A percentile compares a stretch with the other conserved stretches of the same genome.
phyloP scores from a whole-genome alignment of 768 basidiomycete genomes.

The Mycena haematopus region DNA sequence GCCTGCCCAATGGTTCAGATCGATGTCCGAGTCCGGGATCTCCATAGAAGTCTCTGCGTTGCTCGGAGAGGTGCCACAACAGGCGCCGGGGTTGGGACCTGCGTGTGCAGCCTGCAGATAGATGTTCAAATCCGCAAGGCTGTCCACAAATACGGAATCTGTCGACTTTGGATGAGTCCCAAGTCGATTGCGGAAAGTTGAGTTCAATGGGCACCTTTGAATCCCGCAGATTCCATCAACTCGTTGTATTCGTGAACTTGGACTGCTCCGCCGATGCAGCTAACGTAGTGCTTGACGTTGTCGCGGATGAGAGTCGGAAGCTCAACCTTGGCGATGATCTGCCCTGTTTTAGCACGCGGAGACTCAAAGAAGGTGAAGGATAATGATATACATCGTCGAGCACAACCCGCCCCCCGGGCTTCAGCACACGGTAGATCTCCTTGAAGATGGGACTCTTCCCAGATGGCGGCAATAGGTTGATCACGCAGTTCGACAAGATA shows the following conservation, averaged over 20 bases:
- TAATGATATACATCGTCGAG: conserved; percentile 50
- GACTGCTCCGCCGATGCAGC: conserved; percentile 57
- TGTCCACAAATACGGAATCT: conserved; percentile 52
- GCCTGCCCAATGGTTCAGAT: conserved; percentile 55
- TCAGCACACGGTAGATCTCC: conserved; percentile 57
- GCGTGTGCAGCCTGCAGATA: conserved; percentile 35
- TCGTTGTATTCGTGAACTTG: conserved; percentile 43
- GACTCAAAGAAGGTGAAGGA: conserved; percentile 19
- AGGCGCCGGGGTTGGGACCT: background rate
- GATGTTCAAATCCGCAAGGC: conserved; percentile 47
- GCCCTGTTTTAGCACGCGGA: background rate
- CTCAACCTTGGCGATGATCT: conserved; percentile 56
- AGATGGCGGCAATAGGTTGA: conserved; percentile 53
- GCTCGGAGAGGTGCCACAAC: conserved; percentile 21
- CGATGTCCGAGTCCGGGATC: conserved; percentile 21
- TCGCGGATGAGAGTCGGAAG: conserved; percentile 50
- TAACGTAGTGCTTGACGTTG: conserved; percentile 48
- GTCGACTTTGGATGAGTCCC: background rate
- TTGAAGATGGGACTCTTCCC: conserved; percentile 51
- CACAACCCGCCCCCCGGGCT: conserved; percentile 60
- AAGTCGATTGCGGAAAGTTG: background rate
- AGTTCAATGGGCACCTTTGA: conserved; percentile 43
- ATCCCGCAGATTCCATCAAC: conserved; percentile 47
- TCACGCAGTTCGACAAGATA: conserved; percentile 62
- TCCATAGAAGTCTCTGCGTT: background rate